phyloP scores from a whole-genome alignment of 352 stramenopile species.

The Globisporangium viniferum region DNA sequence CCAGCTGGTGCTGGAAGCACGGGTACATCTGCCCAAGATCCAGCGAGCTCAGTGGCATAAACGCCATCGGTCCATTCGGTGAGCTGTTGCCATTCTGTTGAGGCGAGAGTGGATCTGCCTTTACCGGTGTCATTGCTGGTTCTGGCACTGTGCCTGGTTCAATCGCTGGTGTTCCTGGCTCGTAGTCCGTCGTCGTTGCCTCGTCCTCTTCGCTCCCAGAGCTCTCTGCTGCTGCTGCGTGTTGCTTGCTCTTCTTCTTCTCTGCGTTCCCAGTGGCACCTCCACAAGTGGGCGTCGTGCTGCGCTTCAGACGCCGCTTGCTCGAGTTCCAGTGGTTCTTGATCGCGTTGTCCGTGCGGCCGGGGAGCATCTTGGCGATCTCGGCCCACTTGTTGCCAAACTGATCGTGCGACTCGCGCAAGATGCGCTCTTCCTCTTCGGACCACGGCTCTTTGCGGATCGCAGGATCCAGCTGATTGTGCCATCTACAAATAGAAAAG shows the following conservation, averaged over 20 bases:
- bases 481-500: conserved; percentile 63
- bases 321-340: conserved; percentile 93
- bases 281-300: conserved; percentile 12
- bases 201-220: conserved; percentile 9
- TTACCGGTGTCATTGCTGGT: neutral
- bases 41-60: conserved; percentile 19
- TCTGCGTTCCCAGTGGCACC: neutral
- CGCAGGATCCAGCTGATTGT: conserved; percentile 93
- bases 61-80: conserved; percentile 14
- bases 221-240: neutral
- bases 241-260: conserved; percentile 20
- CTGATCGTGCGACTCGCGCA: conserved; percentile 71
- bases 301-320: conserved; percentile 72
- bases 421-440: conserved; percentile 77
- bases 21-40: conserved; percentile 24
- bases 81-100: conserved; percentile 4
- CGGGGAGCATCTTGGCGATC: conserved; percentile 87
- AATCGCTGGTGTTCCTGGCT: neutral
- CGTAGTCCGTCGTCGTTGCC: neutral
- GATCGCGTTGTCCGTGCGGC: conserved; percentile 89
- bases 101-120: neutral
- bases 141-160: neutral
- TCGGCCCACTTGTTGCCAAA: conserved; percentile 91
- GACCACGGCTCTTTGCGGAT: conserved; percentile 94
- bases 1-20: conserved; percentile 28